A percentile compares a stretch with the other conserved stretches of the same genome.
phyloP scores from a whole-genome alignment of 2,329 filamentous ascomycete genomes.

The Phialocephala sp. region DNA sequence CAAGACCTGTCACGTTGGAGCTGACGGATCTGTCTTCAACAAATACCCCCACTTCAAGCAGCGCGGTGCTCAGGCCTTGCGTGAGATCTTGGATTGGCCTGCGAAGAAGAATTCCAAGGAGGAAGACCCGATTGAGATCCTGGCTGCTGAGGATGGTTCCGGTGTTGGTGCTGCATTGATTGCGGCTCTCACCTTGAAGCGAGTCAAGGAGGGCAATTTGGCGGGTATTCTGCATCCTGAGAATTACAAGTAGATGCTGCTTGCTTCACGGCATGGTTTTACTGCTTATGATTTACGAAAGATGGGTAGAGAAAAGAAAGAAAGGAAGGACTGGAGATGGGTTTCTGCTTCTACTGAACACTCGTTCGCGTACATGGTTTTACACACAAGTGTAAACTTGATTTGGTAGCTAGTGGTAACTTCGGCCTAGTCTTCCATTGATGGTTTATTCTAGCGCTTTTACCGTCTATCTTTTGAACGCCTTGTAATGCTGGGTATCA shows the following conservation, averaged over 20 bases:
- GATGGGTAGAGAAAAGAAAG: slow-evolving; percentile 9
- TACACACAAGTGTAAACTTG: slow-evolving; percentile 2
- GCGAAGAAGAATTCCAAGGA: slow-evolving; percentile 70
- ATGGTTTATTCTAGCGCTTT: neutral
- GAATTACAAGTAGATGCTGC: slow-evolving; percentile 54
- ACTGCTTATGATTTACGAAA: neutral
- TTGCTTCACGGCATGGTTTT: neutral
- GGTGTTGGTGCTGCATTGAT: slow-evolving; percentile 98
- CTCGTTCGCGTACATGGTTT: slow-evolving; percentile 1
- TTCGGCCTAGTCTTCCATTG: neutral
- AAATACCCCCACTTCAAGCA: slow-evolving; percentile 99
- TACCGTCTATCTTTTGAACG: slow-evolving; percentile 10
- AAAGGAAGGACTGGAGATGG: neutral
- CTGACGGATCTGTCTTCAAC: slow-evolving; percentile 97
- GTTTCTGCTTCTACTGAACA: slow-evolving; percentile 1
- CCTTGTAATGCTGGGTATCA: slow-evolving; percentile 27
- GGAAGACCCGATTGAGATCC: slow-evolving; percentile 85
- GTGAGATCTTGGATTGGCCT: slow-evolving; percentile 95
- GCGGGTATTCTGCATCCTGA: slow-evolving; percentile 69
- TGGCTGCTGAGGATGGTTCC: slow-evolving; percentile 92
- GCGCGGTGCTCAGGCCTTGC: slow-evolving; percentile 84
- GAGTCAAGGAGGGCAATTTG: slow-evolving; percentile 66
- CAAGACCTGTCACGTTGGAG: slow-evolving; percentile 87
- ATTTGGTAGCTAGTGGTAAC: slow-evolving; percentile 7
- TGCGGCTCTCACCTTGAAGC: slow-evolving; percentile 72